Conservation (phyloP, 345 rosid genomes). For the Rhizophora apiculata region DNA sequence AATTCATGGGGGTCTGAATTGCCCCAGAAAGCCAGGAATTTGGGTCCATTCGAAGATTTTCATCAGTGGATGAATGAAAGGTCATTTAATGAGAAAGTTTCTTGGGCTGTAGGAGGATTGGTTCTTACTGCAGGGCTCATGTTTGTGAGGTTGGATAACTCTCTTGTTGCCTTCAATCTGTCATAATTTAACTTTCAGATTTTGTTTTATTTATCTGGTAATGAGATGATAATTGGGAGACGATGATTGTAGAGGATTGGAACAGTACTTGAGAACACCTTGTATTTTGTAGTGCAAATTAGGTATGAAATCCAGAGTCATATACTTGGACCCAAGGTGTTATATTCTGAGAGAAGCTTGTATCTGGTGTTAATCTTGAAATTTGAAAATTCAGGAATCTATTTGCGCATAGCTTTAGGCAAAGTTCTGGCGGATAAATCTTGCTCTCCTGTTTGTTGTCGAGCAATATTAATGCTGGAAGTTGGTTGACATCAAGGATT, state of each 20-base stretch:
- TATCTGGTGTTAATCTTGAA: no score
- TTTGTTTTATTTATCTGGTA: background rate
- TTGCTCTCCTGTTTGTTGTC: no score
- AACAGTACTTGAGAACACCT: background rate
- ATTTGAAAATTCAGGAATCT: no score
- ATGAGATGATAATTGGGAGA: background rate
- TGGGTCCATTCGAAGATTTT: constrained; percentile 33
- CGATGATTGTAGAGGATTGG: background rate
- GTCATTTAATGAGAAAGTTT: constrained; percentile 47
- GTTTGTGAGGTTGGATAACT: constrained; percentile 51
- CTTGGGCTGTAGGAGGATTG: constrained; percentile 82
- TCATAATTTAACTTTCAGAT: background rate
- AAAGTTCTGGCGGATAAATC: no score
- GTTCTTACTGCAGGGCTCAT: constrained; percentile 66
- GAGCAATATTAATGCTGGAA: no score
- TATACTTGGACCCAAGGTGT: background rate
- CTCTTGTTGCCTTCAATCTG: constrained; percentile 7
- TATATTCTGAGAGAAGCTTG: background rate
- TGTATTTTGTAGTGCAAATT: background rate
- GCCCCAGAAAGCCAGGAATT: constrained; percentile 28
- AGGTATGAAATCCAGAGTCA: background rate
- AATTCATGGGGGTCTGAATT: constrained; percentile 65
- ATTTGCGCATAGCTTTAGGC: no score
- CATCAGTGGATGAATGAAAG: constrained; percentile 50
- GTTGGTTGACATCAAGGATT: no score